Evolutionary conservation across 805 yeast species (phyloP).

Genomic region (Lipomyces japonicus): DNA sequence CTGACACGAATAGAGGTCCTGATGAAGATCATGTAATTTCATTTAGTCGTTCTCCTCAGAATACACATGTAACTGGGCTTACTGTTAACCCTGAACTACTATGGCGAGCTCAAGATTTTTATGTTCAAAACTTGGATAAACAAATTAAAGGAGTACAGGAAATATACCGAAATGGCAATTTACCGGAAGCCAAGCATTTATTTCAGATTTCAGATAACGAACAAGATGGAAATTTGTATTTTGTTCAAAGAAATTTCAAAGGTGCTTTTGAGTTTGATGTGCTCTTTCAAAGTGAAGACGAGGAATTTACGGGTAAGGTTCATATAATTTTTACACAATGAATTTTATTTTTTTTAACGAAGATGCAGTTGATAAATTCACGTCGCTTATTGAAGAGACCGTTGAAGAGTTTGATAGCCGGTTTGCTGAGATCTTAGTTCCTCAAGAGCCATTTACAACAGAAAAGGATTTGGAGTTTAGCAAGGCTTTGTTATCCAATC

Average conservation of each 20-base stretch:
- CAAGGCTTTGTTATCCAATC: slow-evolving; percentile 71
- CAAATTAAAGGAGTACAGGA: slow-evolving; percentile 47
- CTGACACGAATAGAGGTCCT: slow-evolving; percentile 45
- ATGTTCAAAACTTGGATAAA: slow-evolving; percentile 64
- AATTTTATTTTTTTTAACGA: neutral
- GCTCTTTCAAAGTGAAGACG: slow-evolving; percentile 30
- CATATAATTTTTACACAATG: neutral
- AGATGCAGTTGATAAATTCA: slow-evolving; percentile 15
- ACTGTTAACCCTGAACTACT: slow-evolving; percentile 7
- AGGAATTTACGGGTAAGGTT: slow-evolving; percentile 16
- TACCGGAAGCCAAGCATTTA: slow-evolving; percentile 43
- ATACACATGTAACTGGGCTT: slow-evolving; percentile 12
- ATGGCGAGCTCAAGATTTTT: slow-evolving; percentile 79
- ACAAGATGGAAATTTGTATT: slow-evolving; percentile 74
- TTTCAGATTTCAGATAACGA: slow-evolving; percentile 51
- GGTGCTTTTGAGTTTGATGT: slow-evolving; percentile 76
- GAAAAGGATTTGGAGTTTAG: slow-evolving; percentile 55
- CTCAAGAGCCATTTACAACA: slow-evolving; percentile 53
- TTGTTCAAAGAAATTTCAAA: slow-evolving; percentile 68
- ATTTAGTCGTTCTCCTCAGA: slow-evolving; percentile 3
- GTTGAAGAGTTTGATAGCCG: slow-evolving; percentile 47
- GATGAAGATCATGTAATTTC: slow-evolving; percentile 51
- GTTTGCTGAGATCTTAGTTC: slow-evolving; percentile 50
- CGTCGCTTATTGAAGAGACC: slow-evolving; percentile 36
- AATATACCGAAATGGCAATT: slow-evolving; percentile 26